Conservation (phyloP, 139 green algal genomes). For the Zygnema cylindricum region DNA sequence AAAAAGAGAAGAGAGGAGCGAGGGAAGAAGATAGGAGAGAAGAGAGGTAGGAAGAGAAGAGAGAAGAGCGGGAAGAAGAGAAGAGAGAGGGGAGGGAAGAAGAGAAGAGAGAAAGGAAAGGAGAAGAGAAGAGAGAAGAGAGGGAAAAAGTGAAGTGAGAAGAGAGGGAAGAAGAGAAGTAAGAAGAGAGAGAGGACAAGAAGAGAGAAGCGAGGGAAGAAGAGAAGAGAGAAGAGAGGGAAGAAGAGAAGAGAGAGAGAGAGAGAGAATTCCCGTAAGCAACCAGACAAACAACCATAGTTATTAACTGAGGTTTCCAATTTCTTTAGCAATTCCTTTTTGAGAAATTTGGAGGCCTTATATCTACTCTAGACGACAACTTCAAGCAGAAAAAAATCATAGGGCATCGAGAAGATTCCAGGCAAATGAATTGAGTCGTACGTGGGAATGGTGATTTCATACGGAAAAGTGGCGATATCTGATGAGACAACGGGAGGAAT, state of each 20-base stretch:
- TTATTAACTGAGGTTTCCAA: background rate
- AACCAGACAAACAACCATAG: background rate
- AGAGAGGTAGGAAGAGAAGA: background rate
- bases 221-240: background rate
- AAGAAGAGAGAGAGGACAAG: background rate
- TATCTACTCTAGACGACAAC: too few species aligned
- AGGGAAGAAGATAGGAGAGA: background rate
- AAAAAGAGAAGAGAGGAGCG: background rate
- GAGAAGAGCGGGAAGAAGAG: background rate
- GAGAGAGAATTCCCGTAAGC: conserved; percentile 7
- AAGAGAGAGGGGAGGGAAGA: background rate
- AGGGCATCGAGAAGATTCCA: too few species aligned
- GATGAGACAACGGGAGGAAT: conserved; percentile 84
- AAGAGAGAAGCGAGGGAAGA: background rate
- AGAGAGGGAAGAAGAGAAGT: background rate
- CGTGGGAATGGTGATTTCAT: conserved; percentile 79
- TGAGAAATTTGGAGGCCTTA: too few species aligned
- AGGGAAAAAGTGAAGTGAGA: background rate
- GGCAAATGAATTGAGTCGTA: too few species aligned
- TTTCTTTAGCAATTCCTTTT: too few species aligned
- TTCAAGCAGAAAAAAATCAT: too few species aligned
- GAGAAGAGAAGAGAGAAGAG: background rate
- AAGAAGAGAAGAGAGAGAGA: background rate
- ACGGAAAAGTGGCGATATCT: conserved; percentile 82
- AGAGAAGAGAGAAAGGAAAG: background rate